Evolutionary conservation across 371 early-diverging fungal genomes (phyloP).

Genomic region (Parasitella parasitica): DNA sequence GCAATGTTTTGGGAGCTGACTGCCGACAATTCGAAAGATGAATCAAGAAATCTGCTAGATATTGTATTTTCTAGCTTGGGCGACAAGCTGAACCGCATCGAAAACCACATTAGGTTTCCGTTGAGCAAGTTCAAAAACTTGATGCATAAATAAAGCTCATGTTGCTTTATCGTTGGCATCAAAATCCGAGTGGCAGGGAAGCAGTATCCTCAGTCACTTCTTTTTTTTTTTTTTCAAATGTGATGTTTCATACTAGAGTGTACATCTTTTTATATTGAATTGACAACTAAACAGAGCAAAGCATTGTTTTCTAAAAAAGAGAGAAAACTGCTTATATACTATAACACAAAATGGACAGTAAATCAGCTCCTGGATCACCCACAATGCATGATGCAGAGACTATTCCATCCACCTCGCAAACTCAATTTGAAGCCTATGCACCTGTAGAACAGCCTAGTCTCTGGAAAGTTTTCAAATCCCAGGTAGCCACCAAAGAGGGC

Average conservation of each 20-base stretch:
- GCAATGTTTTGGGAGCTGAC: conserved; percentile 86
- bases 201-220: no score
- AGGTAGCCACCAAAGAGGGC: conserved; percentile 54
- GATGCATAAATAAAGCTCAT: background rate
- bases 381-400: conserved; percentile 15
- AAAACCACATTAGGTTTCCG: conserved; percentile 45
- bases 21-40: conserved; percentile 48
- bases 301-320: no score
- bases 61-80: conserved; percentile 39
- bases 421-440: conserved; percentile 42
- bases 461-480: conserved; percentile 36
- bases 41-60: conserved; percentile 49
- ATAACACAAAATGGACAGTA: conserved; percentile 17
- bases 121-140: conserved; percentile 58
- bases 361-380: conserved; percentile 4
- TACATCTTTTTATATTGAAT: no score
- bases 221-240: no score
- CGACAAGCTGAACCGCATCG: conserved; percentile 8
- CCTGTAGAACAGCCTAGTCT: conserved; percentile 27
- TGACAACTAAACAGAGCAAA: no score
- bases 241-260: no score
- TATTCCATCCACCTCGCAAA: conserved; percentile 17
- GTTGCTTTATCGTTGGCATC: no score
- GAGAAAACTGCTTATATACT: no score
- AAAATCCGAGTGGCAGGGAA: no score